Evolutionary conservation across 2,329 filamentous ascomycete species (phyloP).

Genomic region (Achaetomium macrosporum): DNA sequence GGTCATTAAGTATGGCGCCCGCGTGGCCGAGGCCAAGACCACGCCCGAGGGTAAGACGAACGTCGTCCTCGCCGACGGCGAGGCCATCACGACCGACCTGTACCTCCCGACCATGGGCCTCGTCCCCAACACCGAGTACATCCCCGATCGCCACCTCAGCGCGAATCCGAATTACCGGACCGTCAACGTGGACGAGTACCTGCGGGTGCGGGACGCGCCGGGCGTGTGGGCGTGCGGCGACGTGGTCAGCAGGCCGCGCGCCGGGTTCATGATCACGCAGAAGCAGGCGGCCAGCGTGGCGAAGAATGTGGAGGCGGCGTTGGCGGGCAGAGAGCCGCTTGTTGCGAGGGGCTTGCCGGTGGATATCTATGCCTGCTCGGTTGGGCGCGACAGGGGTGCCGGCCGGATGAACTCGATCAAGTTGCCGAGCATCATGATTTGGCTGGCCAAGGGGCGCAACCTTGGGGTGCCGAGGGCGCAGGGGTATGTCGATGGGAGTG

Average conservation of each 20-base stretch:
- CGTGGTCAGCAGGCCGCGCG: conserved; percentile 44
- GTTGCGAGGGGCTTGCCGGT: conserved; percentile 43
- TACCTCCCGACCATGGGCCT: conserved; percentile 50
- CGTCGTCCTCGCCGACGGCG: conserved; percentile 41
- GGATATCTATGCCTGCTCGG: conserved; percentile 44
- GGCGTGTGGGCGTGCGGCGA: conserved; percentile 51
- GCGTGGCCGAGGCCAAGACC: conserved; percentile 33
- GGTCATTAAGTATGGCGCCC: conserved; percentile 37
- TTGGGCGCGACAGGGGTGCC: conserved; percentile 44
- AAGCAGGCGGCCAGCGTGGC: conserved; percentile 50
- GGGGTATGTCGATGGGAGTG: conserved; percentile 43
- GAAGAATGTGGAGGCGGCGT: conserved; percentile 46
- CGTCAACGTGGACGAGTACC: conserved; percentile 45
- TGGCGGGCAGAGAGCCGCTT: conserved; percentile 40
- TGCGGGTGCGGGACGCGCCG: conserved; percentile 40
- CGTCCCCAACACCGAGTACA: conserved; percentile 48
- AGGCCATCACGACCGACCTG: conserved; percentile 44
- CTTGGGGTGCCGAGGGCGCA: conserved; percentile 40
- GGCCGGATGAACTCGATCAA: conserved; percentile 43
- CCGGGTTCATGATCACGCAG: conserved; percentile 39
- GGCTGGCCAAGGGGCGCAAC: conserved; percentile 47
- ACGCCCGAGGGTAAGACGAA: conserved; percentile 40
- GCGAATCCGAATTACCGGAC: conserved; percentile 35
- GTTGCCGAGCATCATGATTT: conserved; percentile 47
- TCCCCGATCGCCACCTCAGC: conserved; percentile 39